phyloP scores from a whole-genome alignment of 2,329 filamentous ascomycete species.

The Diaporthe destruens region DNA sequence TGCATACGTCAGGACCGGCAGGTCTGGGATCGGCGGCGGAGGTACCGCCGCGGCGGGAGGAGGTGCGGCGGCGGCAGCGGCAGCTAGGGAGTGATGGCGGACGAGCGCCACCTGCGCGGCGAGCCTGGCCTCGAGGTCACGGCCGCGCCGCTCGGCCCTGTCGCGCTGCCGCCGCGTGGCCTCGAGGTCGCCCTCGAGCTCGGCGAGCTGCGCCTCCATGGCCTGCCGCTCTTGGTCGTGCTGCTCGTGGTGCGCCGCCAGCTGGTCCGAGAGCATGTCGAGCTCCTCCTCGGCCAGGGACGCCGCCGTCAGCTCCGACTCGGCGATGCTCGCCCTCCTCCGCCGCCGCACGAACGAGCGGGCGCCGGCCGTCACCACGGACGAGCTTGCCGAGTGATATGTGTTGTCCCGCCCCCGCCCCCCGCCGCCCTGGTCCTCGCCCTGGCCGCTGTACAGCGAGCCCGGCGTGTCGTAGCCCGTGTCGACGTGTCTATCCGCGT shows the following conservation, averaged over 20 bases:
- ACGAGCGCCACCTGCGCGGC: constrained; percentile 2
- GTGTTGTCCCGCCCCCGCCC: too few relatives aligned
- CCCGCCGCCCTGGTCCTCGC: neutral
- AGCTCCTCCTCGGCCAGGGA: constrained; percentile 23
- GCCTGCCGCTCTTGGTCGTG: constrained; percentile 10
- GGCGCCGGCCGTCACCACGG: neutral
- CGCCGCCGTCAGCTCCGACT: neutral
- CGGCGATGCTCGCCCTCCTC: neutral
- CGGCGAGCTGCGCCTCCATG: constrained; percentile 4
- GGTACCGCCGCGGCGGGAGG: neutral
- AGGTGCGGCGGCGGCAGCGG: too few relatives aligned
- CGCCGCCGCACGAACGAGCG: constrained; percentile 12
- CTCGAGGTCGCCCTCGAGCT: constrained; percentile 20
- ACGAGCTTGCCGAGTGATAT: neutral
- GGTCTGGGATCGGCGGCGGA: constrained; percentile 26
- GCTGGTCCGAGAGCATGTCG: constrained; percentile 20
- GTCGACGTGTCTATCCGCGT: too few relatives aligned
- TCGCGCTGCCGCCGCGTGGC: constrained; percentile 18
- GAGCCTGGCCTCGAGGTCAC: constrained; percentile 9
- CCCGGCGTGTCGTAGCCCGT: neutral
- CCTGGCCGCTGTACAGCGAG: neutral
- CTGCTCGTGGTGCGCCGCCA: constrained; percentile 5
- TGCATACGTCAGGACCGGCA: constrained; percentile 34
- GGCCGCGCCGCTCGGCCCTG: constrained; percentile 6
- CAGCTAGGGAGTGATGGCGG: neutral